Percentiles rank a stretch among this genome's conserved stretches.
These are phyloP conservation scores for Mycena capillaripes DNA, from an alignment of 768 basidiomycete genomes.

Conservation along the genomic window DNA sequence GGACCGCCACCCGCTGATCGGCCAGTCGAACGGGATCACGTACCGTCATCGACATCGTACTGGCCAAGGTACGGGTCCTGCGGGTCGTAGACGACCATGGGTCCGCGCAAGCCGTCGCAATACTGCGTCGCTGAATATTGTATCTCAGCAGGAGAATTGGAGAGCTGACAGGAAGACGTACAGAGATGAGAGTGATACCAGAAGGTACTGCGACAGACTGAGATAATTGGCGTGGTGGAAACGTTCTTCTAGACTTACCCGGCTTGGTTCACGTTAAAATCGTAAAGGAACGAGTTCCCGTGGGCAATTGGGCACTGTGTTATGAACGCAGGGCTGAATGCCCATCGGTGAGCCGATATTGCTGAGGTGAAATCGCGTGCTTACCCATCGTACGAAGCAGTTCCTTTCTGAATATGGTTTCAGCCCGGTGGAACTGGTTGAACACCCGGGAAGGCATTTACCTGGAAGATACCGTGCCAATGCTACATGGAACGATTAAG, in stretches of 20 bases:
- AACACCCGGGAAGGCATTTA: no score
- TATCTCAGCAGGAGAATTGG: no score
- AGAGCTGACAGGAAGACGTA: not conserved
- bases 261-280: constrained; percentile 16
- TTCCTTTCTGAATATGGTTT: no score
- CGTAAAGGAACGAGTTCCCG: constrained; percentile 21
- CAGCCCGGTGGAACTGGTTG: no score
- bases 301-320: constrained; percentile 22
- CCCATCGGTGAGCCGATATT: not conserved
- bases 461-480: constrained; percentile 20
- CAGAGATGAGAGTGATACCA: constrained; percentile 24
- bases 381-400: constrained; percentile 19
- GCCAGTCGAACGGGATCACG: not conserved
- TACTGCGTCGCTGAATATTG: no score
- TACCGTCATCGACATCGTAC: not conserved
- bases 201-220: constrained; percentile 5
- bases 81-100: constrained; percentile 10
- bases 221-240: not conserved
- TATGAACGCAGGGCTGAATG: constrained; percentile 7
- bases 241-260: constrained; percentile 8
- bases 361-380: not conserved
- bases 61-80: constrained; percentile 14
- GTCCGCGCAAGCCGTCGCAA: constrained; percentile 15
- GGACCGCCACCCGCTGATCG: no score
- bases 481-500: not conserved